Base-by-base conservation (phyloP, 2,329 filamentous ascomycete species). In the Verticillium alfalfae region DNA sequence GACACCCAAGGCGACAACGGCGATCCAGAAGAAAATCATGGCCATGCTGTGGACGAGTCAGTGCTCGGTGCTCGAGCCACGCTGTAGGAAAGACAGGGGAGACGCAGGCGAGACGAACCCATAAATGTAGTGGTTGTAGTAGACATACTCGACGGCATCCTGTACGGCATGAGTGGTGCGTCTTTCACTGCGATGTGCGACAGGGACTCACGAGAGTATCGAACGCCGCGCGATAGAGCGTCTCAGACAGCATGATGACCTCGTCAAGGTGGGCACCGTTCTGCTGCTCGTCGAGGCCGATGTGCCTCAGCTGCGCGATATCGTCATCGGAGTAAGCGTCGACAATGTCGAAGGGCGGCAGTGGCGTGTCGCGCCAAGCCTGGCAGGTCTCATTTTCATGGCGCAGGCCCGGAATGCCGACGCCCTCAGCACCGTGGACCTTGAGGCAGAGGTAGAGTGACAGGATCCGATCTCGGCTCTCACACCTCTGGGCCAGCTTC, bases 1-100 rank as follows among this genome's bases (percentile, higher is more conserved):
- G 0, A 76, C 36, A 9, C 78, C 78, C 7, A 79, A 65, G 4
- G 68, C 66, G 10, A 78, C 62, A 1, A 80, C 76, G 1, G 67
- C 61, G 0, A 64, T 60, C 80, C 80, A 82, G 61, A 79, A 82
- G 0, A 69, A 59, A 8, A 75, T 66, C 67, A 80, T 75, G 4
- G 70, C 72, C 16, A 66, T 65, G 3, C 75, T 76, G 15, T 3
- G 2, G 18, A 0, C 6, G 0, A 0, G 9, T 70, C 4, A 67
- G 65, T 15, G 26, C 31, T 1, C 10, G 7, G 65, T 15, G 26
- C 31, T 1, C 10, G 7, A 22, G 31, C 8, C 4, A 52, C 34
- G 15, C n/a, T n/a, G 36, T 45, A 22, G 9, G 6, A n/a, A 13
- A 34, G 41, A 15, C 16, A 56, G 6, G 26, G 26, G 5, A 31